Conservation (phyloP, 176 grass and related monocot genomes). For the Calamus simplicifolius region DNA sequence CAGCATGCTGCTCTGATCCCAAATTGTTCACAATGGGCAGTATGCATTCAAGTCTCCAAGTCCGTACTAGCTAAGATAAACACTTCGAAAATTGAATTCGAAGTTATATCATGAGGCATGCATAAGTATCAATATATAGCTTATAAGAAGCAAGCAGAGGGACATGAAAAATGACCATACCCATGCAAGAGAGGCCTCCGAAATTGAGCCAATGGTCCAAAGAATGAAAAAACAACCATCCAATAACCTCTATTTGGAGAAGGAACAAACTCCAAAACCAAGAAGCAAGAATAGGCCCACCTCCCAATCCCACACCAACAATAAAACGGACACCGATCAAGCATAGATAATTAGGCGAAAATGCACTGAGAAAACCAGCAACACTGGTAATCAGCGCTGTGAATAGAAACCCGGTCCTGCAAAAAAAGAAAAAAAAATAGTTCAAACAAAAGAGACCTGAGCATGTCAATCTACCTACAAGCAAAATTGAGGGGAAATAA, state of each 20-base stretch:
- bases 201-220: conserved; percentile 91
- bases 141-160: neutral
- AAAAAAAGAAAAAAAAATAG: conserved; percentile 26
- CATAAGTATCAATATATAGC: neutral
- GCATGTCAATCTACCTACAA: neutral
- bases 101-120: no score
- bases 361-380: conserved; percentile 69
- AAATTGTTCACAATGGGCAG: no score
- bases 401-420: conserved; percentile 90
- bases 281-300: conserved; percentile 84
- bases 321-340: conserved; percentile 71
- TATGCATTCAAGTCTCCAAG: no score
- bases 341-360: conserved; percentile 73
- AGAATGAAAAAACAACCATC: conserved; percentile 89
- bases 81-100: no score
- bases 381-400: conserved; percentile 79
- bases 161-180: conserved; percentile 27
- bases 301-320: conserved; percentile 87
- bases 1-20: no score
- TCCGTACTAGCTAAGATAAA: no score
- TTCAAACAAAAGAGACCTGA: neutral
- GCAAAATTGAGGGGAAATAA: no score
- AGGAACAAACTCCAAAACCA: conserved; percentile 98
- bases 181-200: conserved; percentile 96
- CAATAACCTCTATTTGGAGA: conserved; percentile 83